phyloP scores from a whole-genome alignment of 176 grass and related monocot genomes.

The Bothriochloa decipiens region DNA sequence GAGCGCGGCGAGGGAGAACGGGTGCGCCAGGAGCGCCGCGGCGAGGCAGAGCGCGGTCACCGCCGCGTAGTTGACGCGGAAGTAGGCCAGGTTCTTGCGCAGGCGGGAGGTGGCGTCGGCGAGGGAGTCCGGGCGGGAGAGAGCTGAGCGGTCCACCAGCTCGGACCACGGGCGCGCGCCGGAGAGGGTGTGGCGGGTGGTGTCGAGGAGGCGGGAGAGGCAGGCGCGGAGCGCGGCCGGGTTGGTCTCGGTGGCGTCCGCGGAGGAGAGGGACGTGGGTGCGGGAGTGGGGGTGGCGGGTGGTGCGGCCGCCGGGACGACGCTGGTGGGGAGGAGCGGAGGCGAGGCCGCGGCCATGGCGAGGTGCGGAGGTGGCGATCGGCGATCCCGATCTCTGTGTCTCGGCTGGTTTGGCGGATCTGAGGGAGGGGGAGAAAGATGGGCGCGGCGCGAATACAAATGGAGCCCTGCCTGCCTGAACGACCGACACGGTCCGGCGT shows the following conservation, averaged over 20 bases:
- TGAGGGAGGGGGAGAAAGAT: not conserved
- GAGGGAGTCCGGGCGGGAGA: constrained; percentile 23
- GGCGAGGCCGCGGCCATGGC: constrained; percentile 40
- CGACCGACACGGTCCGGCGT: not conserved
- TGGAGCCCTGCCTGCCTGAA: not conserved
- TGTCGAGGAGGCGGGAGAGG: constrained; percentile 38
- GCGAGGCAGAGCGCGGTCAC: constrained; percentile 48
- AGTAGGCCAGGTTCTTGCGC: constrained; percentile 80
- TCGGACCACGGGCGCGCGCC: constrained; percentile 46
- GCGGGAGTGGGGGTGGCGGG: not conserved
- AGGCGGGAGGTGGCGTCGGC: constrained; percentile 57
- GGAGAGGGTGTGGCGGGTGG: constrained; percentile 30
- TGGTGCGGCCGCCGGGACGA: not conserved
- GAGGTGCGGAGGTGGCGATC: too few species aligned
- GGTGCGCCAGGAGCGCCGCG: constrained; percentile 57
- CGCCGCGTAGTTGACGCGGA: constrained; percentile 83
- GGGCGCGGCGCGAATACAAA: not conserved
- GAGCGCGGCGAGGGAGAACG: constrained; percentile 52
- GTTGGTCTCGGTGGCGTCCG: not conserved
- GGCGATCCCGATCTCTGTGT: not conserved
- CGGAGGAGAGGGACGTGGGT: not conserved
- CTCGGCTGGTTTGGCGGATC: not conserved
- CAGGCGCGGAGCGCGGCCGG: constrained; percentile 34
- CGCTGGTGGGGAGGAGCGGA: constrained; percentile 25
- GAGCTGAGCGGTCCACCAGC: not conserved